Conservation (phyloP, 2,329 filamentous ascomycete genomes). For the Colletotrichum nymphaeae region DNA sequence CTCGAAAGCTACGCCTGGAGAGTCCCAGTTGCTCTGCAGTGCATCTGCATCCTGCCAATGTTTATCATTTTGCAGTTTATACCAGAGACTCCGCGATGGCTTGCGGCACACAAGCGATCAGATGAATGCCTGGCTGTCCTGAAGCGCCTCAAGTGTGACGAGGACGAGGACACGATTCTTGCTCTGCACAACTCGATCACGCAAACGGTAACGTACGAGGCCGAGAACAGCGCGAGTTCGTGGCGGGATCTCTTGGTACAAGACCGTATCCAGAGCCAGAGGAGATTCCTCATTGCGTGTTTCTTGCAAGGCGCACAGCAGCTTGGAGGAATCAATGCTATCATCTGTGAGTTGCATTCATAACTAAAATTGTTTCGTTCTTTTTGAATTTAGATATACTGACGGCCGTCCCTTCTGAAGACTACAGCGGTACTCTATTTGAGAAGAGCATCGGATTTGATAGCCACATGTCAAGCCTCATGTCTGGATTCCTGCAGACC, state of each 20-base stretch:
- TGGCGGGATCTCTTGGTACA: conserved; percentile 46
- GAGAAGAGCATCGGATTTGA: conserved; percentile 55
- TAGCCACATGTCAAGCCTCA: conserved; percentile 57
- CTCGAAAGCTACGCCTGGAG: conserved; percentile 50
- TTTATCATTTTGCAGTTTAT: conserved; percentile 50
- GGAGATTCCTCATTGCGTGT: conserved; percentile 47
- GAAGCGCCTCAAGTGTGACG: conserved; percentile 48
- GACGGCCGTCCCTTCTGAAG: conserved; percentile 18
- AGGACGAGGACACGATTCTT: conserved; percentile 38
- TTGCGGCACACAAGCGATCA: conserved; percentile 50
- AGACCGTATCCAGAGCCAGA: conserved; percentile 46
- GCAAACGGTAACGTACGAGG: conserved; percentile 46
- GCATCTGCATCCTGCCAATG: conserved; percentile 53
- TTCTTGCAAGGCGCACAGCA: conserved; percentile 52
- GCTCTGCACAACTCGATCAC: conserved; percentile 46
- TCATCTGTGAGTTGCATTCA: conserved; percentile 50
- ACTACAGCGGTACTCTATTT: conserved; percentile 60
- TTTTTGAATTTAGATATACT: background rate
- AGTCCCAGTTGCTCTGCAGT: conserved; percentile 54
- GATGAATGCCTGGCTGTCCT: conserved; percentile 51
- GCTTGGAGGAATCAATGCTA: conserved; percentile 60
- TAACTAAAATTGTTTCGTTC: accelerated
- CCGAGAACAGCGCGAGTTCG: conserved; percentile 42
- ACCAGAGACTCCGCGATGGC: conserved; percentile 57
- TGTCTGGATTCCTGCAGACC: conserved; percentile 64